Percentiles rank a stretch among this genome's conserved stretches.
These are phyloP conservation scores for Suillus spraguei DNA, from an alignment of 768 basidiomycete genomes.

Conservation along the genomic window DNA sequence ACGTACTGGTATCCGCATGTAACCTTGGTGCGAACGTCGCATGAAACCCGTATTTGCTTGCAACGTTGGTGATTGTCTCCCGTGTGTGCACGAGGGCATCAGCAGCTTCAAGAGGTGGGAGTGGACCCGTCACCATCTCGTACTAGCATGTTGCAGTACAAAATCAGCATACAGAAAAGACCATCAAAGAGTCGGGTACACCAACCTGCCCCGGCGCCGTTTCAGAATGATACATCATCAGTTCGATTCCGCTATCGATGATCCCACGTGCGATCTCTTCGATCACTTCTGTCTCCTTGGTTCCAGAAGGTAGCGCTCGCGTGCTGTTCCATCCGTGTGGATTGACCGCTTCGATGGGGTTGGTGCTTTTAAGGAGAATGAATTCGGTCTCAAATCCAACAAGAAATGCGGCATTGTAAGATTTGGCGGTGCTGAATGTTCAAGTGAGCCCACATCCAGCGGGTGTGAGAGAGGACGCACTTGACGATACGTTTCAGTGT, in stretches of 20 bases:
- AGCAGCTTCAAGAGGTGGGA: slow-evolving; percentile 64
- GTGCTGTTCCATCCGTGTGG: slow-evolving; percentile 49
- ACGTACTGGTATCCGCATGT: slow-evolving; percentile 40
- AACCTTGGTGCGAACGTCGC: slow-evolving; percentile 70
- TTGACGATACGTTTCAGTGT: slow-evolving; percentile 51
- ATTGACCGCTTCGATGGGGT: slow-evolving; percentile 50
- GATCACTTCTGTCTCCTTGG: slow-evolving; percentile 44
- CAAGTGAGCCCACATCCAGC: background rate
- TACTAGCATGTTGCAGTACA: slow-evolving; percentile 39
- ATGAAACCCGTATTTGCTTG: slow-evolving; percentile 60
- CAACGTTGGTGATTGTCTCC: slow-evolving; percentile 67
- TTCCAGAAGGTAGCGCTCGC: slow-evolving; percentile 43
- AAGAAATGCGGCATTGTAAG: slow-evolving; percentile 50
- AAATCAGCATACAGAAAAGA: background rate
- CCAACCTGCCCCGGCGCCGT: slow-evolving; percentile 69
- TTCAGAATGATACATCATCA: slow-evolving; percentile 72
- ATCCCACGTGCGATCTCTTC: slow-evolving; percentile 62
- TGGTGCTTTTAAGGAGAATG: slow-evolving; percentile 55
- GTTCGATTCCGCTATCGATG: slow-evolving; percentile 50
- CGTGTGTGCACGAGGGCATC: slow-evolving; percentile 69
- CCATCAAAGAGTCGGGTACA: background rate
- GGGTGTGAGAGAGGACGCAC: slow-evolving; percentile 37
- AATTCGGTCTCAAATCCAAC: slow-evolving; percentile 75
- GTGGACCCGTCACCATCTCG: slow-evolving; percentile 69
- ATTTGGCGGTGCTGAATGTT: slow-evolving; percentile 34